Evolutionary conservation across 2,329 filamentous ascomycete genomes (phyloP).

Genomic region (Stenocarpella maydis): DNA sequence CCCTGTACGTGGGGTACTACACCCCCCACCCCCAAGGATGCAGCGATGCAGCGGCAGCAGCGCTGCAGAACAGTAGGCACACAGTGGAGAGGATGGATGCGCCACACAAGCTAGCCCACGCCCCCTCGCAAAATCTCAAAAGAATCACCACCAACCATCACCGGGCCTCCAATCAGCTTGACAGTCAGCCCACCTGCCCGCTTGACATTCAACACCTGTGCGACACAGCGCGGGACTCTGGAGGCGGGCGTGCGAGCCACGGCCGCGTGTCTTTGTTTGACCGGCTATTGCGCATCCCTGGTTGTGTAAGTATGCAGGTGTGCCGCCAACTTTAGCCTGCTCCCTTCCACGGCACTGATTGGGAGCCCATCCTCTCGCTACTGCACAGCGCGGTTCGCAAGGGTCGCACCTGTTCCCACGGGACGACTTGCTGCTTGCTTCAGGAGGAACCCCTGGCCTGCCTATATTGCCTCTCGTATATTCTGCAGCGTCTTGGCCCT

Average conservation of each 20-base stretch:
- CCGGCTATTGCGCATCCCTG: slow-evolving; percentile 4
- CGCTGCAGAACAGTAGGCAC: not conserved
- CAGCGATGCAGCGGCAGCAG: not conserved
- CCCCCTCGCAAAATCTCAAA: not conserved
- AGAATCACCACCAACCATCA: not conserved
- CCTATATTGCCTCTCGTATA: not conserved
- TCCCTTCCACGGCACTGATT: not conserved
- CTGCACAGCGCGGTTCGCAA: not conserved
- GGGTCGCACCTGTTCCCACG: not conserved
- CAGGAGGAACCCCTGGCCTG: not conserved
- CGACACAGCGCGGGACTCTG: slow-evolving; percentile 3
- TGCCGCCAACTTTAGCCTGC: not conserved
- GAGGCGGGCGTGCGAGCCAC: not conserved
- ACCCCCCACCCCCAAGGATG: too few relatives aligned
- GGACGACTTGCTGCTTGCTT: slow-evolving; percentile 19
- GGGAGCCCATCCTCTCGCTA: not conserved
- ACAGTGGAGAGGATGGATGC: not conserved
- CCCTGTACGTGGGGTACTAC: too few relatives aligned
- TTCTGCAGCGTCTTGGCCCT: not conserved
- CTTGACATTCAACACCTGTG: not conserved
- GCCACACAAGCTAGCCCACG: slow-evolving; percentile 1
- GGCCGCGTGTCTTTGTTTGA: not conserved
- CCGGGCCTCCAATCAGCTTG: slow-evolving; percentile 16
- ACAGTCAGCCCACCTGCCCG: not conserved
- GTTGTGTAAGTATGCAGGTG: too few relatives aligned